These are phyloP conservation scores for Oryza longistaminata DNA, from an alignment of 176 grass and related monocot species.

Conservation along the genomic window DNA sequence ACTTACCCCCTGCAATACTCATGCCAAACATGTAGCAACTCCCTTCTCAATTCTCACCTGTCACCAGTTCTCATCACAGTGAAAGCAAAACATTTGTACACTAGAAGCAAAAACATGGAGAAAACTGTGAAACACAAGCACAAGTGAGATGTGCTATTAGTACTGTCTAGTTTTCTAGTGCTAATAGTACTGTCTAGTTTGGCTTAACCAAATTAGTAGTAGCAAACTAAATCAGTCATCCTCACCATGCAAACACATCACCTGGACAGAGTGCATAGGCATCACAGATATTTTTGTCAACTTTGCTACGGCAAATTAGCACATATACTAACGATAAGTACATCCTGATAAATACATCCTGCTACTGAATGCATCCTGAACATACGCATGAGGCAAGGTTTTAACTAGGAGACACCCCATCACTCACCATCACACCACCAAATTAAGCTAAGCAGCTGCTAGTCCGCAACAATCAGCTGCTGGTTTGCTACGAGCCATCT, in stretches of 20 bases:
- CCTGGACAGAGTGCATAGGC: background rate
- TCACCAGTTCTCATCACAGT: background rate
- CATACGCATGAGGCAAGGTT: background rate
- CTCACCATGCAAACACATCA: conserved; percentile 21
- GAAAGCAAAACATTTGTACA: background rate
- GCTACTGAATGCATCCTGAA: conserved; percentile 29
- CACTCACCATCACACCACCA: conserved; percentile 14
- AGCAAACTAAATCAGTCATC: conserved; percentile 1
- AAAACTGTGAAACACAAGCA: too few species aligned
- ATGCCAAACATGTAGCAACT: background rate
- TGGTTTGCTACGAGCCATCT: conserved; percentile 22
- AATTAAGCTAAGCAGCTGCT: conserved; percentile 29
- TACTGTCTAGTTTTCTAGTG: too few species aligned
- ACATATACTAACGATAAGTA: conserved; percentile 9
- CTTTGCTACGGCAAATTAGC: conserved; percentile 26
- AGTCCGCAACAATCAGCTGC: background rate
- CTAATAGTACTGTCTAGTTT: too few species aligned
- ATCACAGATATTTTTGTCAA: conserved; percentile 9
- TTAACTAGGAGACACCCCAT: background rate
- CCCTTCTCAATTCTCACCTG: too few species aligned
- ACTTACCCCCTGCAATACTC: background rate
- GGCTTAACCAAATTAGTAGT: background rate
- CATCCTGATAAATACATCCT: conserved; percentile 16
- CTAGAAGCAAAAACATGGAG: background rate
- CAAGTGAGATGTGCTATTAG: background rate